phyloP scores from a whole-genome alignment of 2,329 filamentous ascomycete species.

The Fusarium pseudograminearum region DNA sequence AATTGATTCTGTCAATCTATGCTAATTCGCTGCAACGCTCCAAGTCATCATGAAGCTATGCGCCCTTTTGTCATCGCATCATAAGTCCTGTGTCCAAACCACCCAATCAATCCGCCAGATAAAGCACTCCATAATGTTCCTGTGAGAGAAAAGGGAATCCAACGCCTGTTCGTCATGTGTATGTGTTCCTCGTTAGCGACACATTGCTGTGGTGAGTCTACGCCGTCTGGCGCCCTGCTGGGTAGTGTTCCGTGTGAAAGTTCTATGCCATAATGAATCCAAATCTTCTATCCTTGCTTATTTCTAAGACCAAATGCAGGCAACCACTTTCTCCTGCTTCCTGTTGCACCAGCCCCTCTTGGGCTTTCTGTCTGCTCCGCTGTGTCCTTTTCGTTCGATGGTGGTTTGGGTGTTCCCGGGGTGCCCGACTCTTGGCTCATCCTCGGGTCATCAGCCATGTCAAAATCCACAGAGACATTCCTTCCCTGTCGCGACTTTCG shows the following conservation, averaged over 20 bases:
- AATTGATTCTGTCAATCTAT: constrained; percentile 44
- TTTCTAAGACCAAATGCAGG: constrained; percentile 50
- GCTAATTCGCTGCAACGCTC: constrained; percentile 30
- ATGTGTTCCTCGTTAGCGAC: neutral
- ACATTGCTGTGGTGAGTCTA: constrained; percentile 13
- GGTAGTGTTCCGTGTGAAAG: constrained; percentile 19
- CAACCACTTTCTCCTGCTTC: constrained; percentile 54
- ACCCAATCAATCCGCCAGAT: constrained; percentile 11
- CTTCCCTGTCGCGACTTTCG: constrained; percentile 56
- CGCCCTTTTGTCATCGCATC: constrained; percentile 11
- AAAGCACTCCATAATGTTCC: constrained; percentile 23
- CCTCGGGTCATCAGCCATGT: constrained; percentile 13
- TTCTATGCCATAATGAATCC: constrained; percentile 30
- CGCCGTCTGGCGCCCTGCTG: constrained; percentile 21
- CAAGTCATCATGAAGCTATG: constrained; percentile 10
- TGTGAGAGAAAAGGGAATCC: constrained; percentile 38
- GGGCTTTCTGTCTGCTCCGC: constrained; percentile 39
- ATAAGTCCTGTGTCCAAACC: constrained; percentile 20
- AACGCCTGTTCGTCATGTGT: constrained; percentile 33
- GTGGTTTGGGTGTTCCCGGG: constrained; percentile 36
- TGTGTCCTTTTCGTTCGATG: constrained; percentile 20
- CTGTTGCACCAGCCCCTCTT: constrained; percentile 39
- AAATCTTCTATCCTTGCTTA: constrained; percentile 45
- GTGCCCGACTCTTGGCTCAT: constrained; percentile 33
- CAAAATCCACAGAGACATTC: constrained; percentile 44